A percentile compares a stretch with the other conserved stretches of the same genome.
These are phyloP conservation scores for Singerocomus rubriflavus DNA, from an alignment of 1,284 basidiomycete species.

Conservation along the genomic window DNA sequence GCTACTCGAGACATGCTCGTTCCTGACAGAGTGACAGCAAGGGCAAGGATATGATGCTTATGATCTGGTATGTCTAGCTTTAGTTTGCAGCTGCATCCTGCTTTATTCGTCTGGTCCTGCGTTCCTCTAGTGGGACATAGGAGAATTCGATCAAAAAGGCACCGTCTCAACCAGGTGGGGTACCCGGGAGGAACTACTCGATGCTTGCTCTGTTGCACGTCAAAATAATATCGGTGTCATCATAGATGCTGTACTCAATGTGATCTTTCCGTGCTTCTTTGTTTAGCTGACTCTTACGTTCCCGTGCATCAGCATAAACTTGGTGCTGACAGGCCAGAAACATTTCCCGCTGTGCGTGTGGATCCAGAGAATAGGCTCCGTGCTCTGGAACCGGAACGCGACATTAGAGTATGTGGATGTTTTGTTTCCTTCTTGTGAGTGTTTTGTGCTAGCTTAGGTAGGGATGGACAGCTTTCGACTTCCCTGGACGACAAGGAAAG, in stretches of 20 bases:
- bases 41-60: conserved; percentile 80
- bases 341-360: conserved; percentile 74
- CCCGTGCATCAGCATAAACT: conserved; percentile 59
- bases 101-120: neutral
- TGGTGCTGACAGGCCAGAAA: conserved; percentile 81
- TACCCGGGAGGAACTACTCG: conserved; percentile 75
- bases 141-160: conserved; percentile 90
- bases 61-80: conserved; percentile 53
- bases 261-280: conserved; percentile 33
- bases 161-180: conserved; percentile 88
- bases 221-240: conserved; percentile 61
- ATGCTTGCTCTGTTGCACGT: conserved; percentile 59
- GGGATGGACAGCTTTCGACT: conserved; percentile 89
- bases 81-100: neutral
- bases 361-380: conserved; percentile 61
- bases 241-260: conserved; percentile 78
- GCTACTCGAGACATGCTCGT: neutral
- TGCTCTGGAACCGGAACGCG: conserved; percentile 56
- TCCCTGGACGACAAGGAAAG: conserved; percentile 73
- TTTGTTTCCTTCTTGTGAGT: neutral
- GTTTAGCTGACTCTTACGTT: conserved; percentile 5
- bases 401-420: conserved; percentile 59
- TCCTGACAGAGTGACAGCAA: conserved; percentile 37
- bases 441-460: conserved; percentile 27
- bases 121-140: conserved; percentile 74